Evolutionary conservation across 1,139 yeast genomes (phyloP).

Genomic region (Zygosaccharomyces sapae): DNA sequence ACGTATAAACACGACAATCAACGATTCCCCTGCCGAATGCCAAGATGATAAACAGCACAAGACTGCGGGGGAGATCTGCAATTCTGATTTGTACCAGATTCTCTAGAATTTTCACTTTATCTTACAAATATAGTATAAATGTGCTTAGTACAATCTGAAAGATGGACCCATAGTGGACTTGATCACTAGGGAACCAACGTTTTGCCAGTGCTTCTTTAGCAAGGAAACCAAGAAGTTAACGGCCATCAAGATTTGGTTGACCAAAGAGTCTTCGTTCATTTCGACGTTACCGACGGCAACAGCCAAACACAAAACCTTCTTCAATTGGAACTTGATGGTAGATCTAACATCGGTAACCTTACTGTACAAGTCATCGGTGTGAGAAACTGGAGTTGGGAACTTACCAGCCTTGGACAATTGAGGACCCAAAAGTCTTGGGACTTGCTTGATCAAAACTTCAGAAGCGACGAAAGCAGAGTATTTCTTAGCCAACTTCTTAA

Average conservation of each 20-base stretch:
- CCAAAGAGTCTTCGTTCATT: constrained; percentile 95
- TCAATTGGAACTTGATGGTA: constrained; percentile 99
- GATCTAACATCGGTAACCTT: constrained; percentile 98
- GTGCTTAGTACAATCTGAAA: constrained; percentile 91
- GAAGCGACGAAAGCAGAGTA: constrained; percentile 99
- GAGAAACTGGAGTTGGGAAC: constrained; percentile 99
- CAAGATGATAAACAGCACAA: no score
- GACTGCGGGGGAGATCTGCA: no score
- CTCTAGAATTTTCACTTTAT: neutral
- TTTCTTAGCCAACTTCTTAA: constrained; percentile 99
- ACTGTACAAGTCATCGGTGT: constrained; percentile 94
- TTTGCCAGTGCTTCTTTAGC: constrained; percentile 99
- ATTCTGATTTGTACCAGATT: neutral
- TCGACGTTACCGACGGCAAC: constrained; percentile 97
- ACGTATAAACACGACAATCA: no score
- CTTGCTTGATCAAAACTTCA: constrained; percentile 98
- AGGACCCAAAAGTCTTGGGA: constrained; percentile 99
- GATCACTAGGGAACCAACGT: constrained; percentile 98
- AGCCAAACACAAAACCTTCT: constrained; percentile 92
- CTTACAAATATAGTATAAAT: neutral
- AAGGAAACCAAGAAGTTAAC: constrained; percentile 99
- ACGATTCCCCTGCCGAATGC: no score
- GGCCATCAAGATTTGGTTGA: constrained; percentile 98
- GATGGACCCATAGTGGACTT: constrained; percentile 99
- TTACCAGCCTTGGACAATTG: constrained; percentile 99